Evolutionary conservation across 257 asterid species (phyloP).

Genomic region (Sherardia arvensis): DNA sequence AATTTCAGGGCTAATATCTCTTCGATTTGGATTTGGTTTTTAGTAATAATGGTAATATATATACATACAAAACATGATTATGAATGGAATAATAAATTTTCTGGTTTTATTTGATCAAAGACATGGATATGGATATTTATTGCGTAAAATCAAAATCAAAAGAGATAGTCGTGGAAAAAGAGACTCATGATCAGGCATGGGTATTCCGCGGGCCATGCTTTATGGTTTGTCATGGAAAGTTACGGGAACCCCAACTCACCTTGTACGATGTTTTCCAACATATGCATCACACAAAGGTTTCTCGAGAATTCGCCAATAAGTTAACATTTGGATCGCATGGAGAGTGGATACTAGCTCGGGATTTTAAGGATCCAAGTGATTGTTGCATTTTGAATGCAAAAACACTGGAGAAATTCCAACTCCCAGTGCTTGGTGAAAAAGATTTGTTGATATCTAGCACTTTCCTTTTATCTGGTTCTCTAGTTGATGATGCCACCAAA

Average conservation of each 20-base stretch:
- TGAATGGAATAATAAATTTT: no score
- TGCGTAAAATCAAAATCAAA: no score
- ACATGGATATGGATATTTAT: no score
- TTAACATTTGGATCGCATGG: background rate
- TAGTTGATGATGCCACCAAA: no score
- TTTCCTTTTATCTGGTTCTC: background rate
- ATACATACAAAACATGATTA: no score
- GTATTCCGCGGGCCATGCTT: background rate
- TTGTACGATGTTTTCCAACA: background rate
- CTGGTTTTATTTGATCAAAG: no score
- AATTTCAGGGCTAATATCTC: no score
- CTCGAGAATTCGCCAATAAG: background rate
- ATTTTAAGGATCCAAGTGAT: background rate
- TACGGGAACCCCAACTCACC: background rate
- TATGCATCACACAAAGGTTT: background rate
- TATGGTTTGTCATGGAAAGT: background rate
- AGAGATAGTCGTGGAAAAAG: no score
- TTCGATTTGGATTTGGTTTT: no score
- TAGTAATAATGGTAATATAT: no score
- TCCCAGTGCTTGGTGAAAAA: background rate
- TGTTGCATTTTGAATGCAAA: background rate
- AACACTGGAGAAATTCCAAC: background rate
- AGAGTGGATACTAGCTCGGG: background rate
- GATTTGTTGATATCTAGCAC: background rate
- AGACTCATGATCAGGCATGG: no score